phyloP scores from a whole-genome alignment of 2,329 filamentous ascomycete species.

The Scedosporium apiospermum region DNA sequence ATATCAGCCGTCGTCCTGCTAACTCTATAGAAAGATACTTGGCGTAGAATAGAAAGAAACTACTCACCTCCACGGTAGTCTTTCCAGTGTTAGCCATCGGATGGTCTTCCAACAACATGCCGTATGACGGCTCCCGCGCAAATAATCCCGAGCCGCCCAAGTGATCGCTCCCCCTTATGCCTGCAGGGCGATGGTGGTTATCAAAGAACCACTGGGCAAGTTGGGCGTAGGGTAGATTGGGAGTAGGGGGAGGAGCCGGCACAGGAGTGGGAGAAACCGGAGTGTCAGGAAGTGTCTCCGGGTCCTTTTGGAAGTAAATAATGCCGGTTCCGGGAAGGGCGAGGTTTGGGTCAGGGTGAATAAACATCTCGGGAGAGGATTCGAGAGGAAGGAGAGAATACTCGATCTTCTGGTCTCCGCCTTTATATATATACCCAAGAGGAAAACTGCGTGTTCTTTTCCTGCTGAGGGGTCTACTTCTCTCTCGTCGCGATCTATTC shows the following conservation, averaged over 20 bases:
- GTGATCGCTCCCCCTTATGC: not conserved
- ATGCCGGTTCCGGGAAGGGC: not conserved
- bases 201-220: not conserved
- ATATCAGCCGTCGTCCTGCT: not conserved
- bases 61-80: not conserved
- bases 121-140: too few species aligned
- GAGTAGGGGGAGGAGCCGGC: too few species aligned
- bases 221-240: not conserved
- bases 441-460: too few species aligned
- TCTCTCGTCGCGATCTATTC: not conserved
- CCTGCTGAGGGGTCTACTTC: not conserved
- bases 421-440: not conserved
- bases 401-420: not conserved
- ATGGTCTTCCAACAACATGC: not conserved
- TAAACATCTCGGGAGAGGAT: not conserved
- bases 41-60: too few species aligned
- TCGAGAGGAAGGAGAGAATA: not conserved
- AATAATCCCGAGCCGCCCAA: not conserved
- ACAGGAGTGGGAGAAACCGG: too few species aligned
- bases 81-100: not conserved
- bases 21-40: too few species aligned
- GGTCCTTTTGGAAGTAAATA: not conserved
- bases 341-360: not conserved
- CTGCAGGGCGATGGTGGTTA: not conserved
- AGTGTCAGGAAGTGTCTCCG: too few species aligned